Evolutionary conservation across 257 asterid genomes (phyloP).

Genomic region (Solanum chiquidenum): DNA sequence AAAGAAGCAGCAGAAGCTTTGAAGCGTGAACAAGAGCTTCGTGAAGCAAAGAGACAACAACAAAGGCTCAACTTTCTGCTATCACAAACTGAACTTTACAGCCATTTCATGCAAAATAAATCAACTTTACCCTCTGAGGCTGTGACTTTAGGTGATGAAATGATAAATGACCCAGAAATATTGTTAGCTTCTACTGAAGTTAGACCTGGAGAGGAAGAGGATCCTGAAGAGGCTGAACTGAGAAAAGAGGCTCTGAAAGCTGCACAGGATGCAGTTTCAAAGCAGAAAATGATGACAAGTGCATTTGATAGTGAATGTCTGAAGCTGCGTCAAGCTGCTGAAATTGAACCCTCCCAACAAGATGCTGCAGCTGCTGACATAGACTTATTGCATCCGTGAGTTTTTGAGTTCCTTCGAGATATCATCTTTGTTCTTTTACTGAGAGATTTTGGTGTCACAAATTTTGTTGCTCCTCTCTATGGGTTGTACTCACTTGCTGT

Average conservation of each 20-base stretch:
- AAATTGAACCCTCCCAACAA: constrained; percentile 45
- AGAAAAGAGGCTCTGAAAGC: constrained; percentile 95
- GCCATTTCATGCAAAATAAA: constrained; percentile 98
- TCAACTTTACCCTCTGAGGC: constrained; percentile 52
- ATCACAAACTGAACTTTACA: constrained; percentile 97
- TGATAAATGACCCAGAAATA: constrained; percentile 34
- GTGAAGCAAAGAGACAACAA: constrained; percentile 98
- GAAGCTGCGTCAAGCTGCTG: constrained; percentile 61
- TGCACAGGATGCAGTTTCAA: constrained; percentile 98
- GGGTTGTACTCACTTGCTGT: neutral
- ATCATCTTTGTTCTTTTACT: neutral
- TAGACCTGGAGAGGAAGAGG: constrained; percentile 56
- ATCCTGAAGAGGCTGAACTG: constrained; percentile 88
- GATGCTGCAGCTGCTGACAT: constrained; percentile 70
- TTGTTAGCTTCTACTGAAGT: constrained; percentile 47
- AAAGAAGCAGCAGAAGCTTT: constrained; percentile 99
- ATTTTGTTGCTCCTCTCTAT: neutral
- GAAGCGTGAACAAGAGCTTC: constrained; percentile 96
- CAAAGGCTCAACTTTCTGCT: constrained; percentile 94
- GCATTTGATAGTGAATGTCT: constrained; percentile 79
- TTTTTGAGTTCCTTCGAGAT: neutral
- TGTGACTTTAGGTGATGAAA: constrained; percentile 36
- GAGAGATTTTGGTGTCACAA: neutral
- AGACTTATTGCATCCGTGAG: constrained; percentile 94
- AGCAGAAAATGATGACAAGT: constrained; percentile 84